Evolutionary conservation across 108 stramenopile species (phyloP).

Genomic region (Asterionellopsis glacialis): DNA sequence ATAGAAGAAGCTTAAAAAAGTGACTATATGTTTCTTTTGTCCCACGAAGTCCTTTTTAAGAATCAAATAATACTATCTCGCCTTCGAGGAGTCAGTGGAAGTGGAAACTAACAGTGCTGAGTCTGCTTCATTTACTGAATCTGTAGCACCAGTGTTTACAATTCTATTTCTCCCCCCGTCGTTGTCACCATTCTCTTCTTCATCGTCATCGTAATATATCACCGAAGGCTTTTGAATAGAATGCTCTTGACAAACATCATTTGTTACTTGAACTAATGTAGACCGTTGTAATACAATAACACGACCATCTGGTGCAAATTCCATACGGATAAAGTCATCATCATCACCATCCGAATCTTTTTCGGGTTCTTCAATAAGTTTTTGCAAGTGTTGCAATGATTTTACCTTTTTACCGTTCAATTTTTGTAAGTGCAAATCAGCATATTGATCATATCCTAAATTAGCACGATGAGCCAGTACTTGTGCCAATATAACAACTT

Average conservation of each 20-base stretch:
- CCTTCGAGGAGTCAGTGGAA: too few relatives aligned
- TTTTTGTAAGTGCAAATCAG: constrained; percentile 39
- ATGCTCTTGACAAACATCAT: constrained; percentile 45
- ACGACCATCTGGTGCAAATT: constrained; percentile 40
- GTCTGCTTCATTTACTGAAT: too few relatives aligned
- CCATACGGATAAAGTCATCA: constrained; percentile 36
- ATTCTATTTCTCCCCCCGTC: too few relatives aligned
- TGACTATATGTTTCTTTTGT: too few relatives aligned
- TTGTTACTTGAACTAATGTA: constrained; percentile 23
- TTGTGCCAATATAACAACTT: constrained; percentile 49
- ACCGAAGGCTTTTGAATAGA: constrained; percentile 29
- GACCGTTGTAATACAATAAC: constrained; percentile 38
- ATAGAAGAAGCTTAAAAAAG: too few relatives aligned
- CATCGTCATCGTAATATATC: too few relatives aligned
- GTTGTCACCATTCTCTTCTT: too few relatives aligned
- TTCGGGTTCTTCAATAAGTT: constrained; percentile 29
- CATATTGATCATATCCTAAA: constrained; percentile 44
- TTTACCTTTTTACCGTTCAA: constrained; percentile 42
- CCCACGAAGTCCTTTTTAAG: too few relatives aligned
- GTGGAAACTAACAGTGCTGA: too few relatives aligned
- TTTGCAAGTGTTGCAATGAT: constrained; percentile 41
- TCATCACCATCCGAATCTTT: constrained; percentile 7
- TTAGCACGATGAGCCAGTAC: constrained; percentile 48
- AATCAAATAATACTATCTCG: too few relatives aligned
- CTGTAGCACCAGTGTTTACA: too few relatives aligned